Base-by-base conservation (phyloP, 176 grass and related monocot species). In the Cymbopogon citratus region DNA sequence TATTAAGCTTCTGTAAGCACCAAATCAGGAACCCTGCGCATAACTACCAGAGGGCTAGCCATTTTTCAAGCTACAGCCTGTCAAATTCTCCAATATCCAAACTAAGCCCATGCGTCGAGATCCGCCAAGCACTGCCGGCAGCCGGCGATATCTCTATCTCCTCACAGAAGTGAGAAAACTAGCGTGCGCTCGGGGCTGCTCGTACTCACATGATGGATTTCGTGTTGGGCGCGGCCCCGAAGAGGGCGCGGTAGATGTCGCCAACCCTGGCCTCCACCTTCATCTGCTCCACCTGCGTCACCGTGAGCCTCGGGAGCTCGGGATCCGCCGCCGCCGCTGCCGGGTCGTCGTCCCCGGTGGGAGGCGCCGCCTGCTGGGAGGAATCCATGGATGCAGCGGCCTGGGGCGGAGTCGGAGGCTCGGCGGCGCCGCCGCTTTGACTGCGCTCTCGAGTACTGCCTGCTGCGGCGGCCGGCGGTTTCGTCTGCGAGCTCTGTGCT, bases 201-300 rank as follows among this genome's bases (percentile, higher is more conserved):
- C n/a, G n/a, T n/a, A n/a, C n/a, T 91, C 87, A 91, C 91, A 93
- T 83, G 76, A 93, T 7, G 29, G 92, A 94, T 35, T 83, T 80
- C 63, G 83, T 87, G 79, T 46, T 83, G 36, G 86, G 90, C 48
- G 74, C 65, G 52, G 81, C 82, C 12, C 73, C 88, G 39, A 70
- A 59, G 78, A 98, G 86, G 62, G 86, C 40, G 41, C 88, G 74
- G 82, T 94, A 98, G 84, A 98, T 91, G 79, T 91, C 84, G 56
- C 54, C 84, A 46, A 94, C 90, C 75, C 78, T 86, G 28, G 66
- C 65, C 84, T 94, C 92, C 66, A 98, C 92, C 71, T 49, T 87
- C 86, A 91, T 87, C 92, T 92, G 92, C 82, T 94, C 85, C 80
- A 86, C 65, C 90, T 94, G 90, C 57, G 90, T 91, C 84, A 89